A percentile compares a stretch with the other conserved stretches of the same genome.
These are phyloP conservation scores for Fusarium piperis DNA, from an alignment of 2,329 filamentous ascomycete genomes.

Conservation along the genomic window DNA sequence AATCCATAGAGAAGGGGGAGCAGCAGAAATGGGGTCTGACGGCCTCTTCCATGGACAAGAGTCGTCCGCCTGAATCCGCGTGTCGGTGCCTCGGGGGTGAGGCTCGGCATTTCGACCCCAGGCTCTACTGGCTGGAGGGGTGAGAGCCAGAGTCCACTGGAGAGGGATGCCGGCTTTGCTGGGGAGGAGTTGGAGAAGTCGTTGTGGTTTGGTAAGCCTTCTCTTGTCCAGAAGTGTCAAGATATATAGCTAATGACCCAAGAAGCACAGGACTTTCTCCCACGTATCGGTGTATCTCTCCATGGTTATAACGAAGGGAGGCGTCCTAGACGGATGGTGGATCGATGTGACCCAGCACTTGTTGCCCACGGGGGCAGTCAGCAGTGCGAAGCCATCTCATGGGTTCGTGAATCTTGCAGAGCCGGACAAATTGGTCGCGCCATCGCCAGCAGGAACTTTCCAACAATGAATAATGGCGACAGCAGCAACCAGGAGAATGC, in stretches of 20 bases:
- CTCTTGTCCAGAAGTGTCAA: background rate
- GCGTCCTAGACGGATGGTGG: background rate
- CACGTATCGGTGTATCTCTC: background rate
- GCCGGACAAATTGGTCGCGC: too few species aligned
- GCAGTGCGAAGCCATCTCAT: background rate
- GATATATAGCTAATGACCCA: background rate
- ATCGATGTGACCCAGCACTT: background rate
- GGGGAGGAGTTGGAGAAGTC: background rate
- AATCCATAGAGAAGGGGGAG: background rate
- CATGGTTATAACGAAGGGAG: background rate
- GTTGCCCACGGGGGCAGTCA: background rate
- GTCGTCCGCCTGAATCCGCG: background rate
- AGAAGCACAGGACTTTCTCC: background rate
- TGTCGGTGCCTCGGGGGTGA: background rate
- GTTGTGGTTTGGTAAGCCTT: background rate
- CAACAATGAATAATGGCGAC: too few species aligned
- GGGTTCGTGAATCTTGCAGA: too few species aligned
- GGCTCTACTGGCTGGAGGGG: background rate
- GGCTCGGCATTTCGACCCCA: background rate
- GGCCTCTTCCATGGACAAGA: background rate
- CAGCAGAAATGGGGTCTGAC: background rate
- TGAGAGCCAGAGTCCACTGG: background rate
- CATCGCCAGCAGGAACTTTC: too few species aligned
- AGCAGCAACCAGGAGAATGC: too few species aligned
- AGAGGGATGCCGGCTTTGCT: background rate